Evolutionary conservation across 2,329 filamentous ascomycete genomes (phyloP), one percentile per base, ranked within the genome.

Genomic region (Escovopsis sp.): DNA sequence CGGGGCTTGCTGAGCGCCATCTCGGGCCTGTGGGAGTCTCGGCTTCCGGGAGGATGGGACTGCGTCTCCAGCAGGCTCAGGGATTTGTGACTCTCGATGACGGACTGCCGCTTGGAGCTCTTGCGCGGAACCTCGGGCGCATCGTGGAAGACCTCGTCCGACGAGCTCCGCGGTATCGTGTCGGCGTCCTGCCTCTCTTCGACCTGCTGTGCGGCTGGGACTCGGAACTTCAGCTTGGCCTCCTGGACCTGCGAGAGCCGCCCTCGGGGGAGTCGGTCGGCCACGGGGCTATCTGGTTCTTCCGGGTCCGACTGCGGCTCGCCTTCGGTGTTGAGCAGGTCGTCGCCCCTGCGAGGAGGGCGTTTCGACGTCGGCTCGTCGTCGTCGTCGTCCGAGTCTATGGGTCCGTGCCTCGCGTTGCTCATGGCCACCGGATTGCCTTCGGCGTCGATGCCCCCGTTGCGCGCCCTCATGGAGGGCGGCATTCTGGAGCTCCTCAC

Each of bases 401-500:
- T 79, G 0, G 76, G 76, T 1, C 73, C 72, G 48, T 70, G 76
- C 16, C 71, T 65, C 47, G 76, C 51, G 10, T 73, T 71, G 5
- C 72, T 71, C 68, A 74, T 76, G 16, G 76, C 76, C 9, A 81
- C 74, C 4, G 77, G 77, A 32, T 79, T 75, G 2, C 76, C 77
- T 51, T 80, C 74, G 0, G 77, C 73, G 40, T 84, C 82, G 44
- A 76, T 71, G 5, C 50, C 57, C 62, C 70, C 54, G 59, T 67
- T 49, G 65, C 63, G 47, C 71, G 72, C 56, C 53, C 59, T 55
- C 67, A 86, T 82, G 44, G 80, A 79, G 7, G 83, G 81, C 2
- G 87, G 87, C 66, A 91, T 87, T 42, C 88, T 76, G 7, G 86
- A 76, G 57, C 88, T 95, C 53, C 91, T 71, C 13, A 98, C 89